Evolutionary conservation across 495 filamentous ascomycete genomes (phyloP).

Genomic region (Aeminium ludgeri): DNA sequence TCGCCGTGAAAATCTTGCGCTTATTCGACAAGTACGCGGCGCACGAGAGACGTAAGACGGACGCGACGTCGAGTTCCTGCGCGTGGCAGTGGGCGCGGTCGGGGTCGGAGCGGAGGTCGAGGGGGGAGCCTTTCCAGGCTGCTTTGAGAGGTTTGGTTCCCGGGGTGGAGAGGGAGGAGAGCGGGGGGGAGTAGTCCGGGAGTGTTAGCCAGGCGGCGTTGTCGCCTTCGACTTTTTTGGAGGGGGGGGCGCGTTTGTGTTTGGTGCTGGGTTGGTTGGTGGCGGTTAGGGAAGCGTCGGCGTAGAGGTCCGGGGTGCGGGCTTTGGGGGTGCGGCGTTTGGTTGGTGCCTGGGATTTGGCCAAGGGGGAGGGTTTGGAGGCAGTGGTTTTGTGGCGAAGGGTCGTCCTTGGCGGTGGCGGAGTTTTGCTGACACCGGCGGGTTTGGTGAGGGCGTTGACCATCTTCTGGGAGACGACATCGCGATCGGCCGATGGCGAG

Average conservation of each 20-base stretch:
- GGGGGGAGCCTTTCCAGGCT: conserved; percentile 60
- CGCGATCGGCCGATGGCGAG: background rate
- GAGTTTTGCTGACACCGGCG: conserved; percentile 3
- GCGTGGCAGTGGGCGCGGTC: conserved; percentile 60
- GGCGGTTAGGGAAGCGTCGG: background rate
- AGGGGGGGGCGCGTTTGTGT: conserved; percentile 16
- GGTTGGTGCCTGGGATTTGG: background rate
- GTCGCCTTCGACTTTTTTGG: conserved; percentile 34
- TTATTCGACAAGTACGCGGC: conserved; percentile 92
- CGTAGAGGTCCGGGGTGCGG: background rate
- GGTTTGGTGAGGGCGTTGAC: background rate
- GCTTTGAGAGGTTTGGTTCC: conserved; percentile 49
- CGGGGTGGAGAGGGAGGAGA: conserved; percentile 34
- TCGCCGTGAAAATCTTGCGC: conserved; percentile 73
- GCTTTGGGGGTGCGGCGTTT: conserved; percentile 7
- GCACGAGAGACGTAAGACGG: conserved; percentile 66
- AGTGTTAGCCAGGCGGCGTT: conserved; percentile 75
- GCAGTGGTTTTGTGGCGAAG: background rate
- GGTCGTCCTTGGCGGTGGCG: background rate
- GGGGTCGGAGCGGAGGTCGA: conserved; percentile 67
- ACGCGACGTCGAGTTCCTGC: conserved; percentile 62
- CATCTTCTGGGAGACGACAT: background rate
- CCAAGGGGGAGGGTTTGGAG: background rate
- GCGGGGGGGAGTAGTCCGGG: conserved; percentile 59
- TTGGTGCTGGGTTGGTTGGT: background rate